Percentiles rank a stretch among this genome's conserved stretches.
Evolutionary conservation across 805 yeast species (phyloP).

Genomic region (Barnettozyma populi): DNA sequence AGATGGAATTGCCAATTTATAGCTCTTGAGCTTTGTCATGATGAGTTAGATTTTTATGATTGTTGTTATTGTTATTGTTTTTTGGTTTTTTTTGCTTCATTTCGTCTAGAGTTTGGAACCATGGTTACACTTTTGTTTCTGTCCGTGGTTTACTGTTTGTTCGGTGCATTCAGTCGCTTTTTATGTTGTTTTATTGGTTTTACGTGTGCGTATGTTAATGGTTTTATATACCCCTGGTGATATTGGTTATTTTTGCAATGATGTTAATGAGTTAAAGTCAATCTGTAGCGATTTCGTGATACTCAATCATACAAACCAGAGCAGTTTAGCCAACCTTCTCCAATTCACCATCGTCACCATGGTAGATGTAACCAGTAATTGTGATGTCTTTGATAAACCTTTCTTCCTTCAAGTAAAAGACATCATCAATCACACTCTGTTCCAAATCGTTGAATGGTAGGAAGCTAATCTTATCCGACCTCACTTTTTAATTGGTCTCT

Average conservation of each 20-base stretch:
- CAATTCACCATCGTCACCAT: conserved; percentile 32
- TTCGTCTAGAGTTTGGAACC: not conserved
- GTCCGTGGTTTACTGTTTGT: not conserved
- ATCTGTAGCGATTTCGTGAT: not conserved
- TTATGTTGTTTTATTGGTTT: not conserved
- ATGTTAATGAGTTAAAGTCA: not conserved
- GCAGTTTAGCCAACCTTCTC: conserved; percentile 14
- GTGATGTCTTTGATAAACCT: conserved; percentile 29
- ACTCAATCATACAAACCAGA: too few species aligned
- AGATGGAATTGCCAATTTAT: conserved; percentile 1
- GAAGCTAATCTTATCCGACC: conserved; percentile 26
- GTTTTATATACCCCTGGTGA: not conserved
- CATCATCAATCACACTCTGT: conserved; percentile 33
- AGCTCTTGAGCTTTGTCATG: not conserved
- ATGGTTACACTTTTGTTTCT: not conserved
- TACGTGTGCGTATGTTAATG: not conserved
- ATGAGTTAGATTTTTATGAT: not conserved
- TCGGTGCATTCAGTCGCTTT: too few species aligned
- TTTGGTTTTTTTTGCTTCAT: not conserved
- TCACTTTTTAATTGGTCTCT: conserved; percentile 28
- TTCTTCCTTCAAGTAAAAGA: conserved; percentile 25
- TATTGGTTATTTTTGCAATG: not conserved
- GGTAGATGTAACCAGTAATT: conserved; percentile 34
- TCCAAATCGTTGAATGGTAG: conserved; percentile 33
- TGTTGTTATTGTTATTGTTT: not conserved